A percentile compares a stretch with the other conserved stretches of the same genome.
These are phyloP conservation scores for Alnus glutinosa DNA, from an alignment of 306 rosid genomes.

Conservation along the genomic window DNA sequence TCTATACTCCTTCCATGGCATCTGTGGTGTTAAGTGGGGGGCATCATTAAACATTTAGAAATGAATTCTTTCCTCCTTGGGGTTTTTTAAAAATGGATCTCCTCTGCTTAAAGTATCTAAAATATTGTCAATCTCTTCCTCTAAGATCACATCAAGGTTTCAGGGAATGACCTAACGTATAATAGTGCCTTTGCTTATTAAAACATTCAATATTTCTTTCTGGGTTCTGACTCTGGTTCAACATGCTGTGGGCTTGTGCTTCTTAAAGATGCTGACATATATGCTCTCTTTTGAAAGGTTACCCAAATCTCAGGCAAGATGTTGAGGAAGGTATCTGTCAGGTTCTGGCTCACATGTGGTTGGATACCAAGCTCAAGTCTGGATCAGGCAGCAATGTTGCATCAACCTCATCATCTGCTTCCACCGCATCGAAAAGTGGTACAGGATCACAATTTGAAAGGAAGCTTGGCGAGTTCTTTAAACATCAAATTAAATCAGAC, in stretches of 20 bases:
- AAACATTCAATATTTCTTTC: neutral
- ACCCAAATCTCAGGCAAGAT: slow-evolving; percentile 82
- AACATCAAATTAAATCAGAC: slow-evolving; percentile 94
- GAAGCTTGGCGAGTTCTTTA: slow-evolving; percentile 92
- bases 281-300: slow-evolving; percentile 57
- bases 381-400: slow-evolving; percentile 50
- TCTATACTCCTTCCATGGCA: slow-evolving; percentile 13
- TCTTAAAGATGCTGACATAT: slow-evolving; percentile 8
- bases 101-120: neutral
- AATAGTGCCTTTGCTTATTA: neutral
- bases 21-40: slow-evolving; percentile 3
- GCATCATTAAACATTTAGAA: neutral
- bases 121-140: neutral
- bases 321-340: slow-evolving; percentile 99
- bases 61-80: neutral
- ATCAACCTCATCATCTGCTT: slow-evolving; percentile 58
- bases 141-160: slow-evolving; percentile 5
- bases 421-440: slow-evolving; percentile 43
- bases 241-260: neutral
- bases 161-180: neutral
- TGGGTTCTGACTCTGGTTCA: neutral
- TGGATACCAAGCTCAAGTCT: slow-evolving; percentile 69
- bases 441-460: slow-evolving; percentile 65
- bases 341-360: slow-evolving; percentile 97
- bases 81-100: neutral